phyloP scores from a whole-genome alignment of 163 green algal species.

The Scenedesmus sp. region DNA sequence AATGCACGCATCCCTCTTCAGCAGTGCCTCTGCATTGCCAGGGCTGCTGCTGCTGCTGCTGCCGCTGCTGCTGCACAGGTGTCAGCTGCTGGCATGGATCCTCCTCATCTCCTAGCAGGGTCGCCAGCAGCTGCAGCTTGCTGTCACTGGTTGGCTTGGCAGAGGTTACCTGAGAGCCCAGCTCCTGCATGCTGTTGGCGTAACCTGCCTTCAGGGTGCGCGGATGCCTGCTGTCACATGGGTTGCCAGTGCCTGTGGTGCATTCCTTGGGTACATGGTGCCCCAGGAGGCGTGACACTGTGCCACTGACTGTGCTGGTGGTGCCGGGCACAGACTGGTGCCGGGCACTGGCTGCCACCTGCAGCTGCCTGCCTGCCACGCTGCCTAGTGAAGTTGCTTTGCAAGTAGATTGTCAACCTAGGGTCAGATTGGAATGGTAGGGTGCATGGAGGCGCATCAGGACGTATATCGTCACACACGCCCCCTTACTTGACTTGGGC shows the following conservation, averaged over 20 bases:
- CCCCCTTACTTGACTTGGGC: too few species aligned
- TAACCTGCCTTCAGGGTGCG: too few species aligned
- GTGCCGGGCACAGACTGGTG: too few species aligned
- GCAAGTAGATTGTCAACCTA: conserved; percentile 8
- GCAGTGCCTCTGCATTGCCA: conserved; percentile 17
- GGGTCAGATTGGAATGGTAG: too few species aligned
- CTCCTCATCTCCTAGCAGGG: neutral
- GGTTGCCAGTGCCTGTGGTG: neutral
- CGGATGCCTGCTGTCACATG: too few species aligned
- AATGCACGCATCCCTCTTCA: too few species aligned
- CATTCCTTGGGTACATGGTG: neutral
- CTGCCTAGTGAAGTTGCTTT: neutral
- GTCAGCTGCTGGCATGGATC: neutral
- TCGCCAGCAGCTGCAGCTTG: conserved; percentile 34
- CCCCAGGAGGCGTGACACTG: neutral
- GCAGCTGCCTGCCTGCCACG: neutral
- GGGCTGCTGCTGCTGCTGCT: conserved; percentile 16
- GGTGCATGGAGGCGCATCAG: too few species aligned
- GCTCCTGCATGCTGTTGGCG: too few species aligned
- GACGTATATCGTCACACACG: too few species aligned
- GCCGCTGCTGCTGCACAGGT: too few species aligned
- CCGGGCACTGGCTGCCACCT: conserved; percentile 19
- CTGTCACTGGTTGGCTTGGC: conserved; percentile 5
- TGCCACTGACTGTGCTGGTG: neutral
- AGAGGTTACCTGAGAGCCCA: too few species aligned